phyloP scores from a whole-genome alignment of 495 filamentous ascomycete genomes.

The Tricharina praecox region DNA sequence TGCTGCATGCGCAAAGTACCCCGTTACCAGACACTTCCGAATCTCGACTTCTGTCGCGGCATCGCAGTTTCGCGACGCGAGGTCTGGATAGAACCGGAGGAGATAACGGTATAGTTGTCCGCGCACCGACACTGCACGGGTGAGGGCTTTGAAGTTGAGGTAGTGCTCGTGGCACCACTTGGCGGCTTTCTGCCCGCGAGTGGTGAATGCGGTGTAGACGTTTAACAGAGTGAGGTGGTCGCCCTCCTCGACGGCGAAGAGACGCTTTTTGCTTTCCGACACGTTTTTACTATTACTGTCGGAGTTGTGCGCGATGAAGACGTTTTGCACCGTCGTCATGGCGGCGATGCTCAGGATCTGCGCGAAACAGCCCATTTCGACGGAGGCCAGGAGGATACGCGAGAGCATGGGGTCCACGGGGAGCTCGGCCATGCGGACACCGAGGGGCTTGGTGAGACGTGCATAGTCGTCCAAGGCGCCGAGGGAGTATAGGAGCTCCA shows the following conservation, averaged over 20 bases:
- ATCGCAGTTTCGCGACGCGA: slow-evolving; percentile 15
- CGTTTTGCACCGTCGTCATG: slow-evolving; percentile 76
- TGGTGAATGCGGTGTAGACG: slow-evolving; percentile 79
- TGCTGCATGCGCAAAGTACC: slow-evolving; percentile 90
- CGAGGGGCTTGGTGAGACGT: slow-evolving; percentile 75
- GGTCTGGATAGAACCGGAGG: slow-evolving; percentile 45
- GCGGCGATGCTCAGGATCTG: slow-evolving; percentile 86
- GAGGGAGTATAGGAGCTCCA: slow-evolving; percentile 78
- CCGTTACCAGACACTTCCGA: slow-evolving; percentile 68
- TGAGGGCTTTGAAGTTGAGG: slow-evolving; percentile 71
- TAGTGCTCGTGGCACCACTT: slow-evolving; percentile 76
- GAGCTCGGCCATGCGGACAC: slow-evolving; percentile 83
- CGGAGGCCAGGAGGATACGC: slow-evolving; percentile 37
- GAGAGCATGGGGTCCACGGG: slow-evolving; percentile 94
- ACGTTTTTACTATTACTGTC: slow-evolving; percentile 54
- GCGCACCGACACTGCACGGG: slow-evolving; percentile 68
- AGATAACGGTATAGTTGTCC: slow-evolving; percentile 74
- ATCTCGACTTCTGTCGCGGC: slow-evolving; percentile 46
- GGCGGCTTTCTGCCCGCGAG: slow-evolving; percentile 56
- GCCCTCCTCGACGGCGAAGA: slow-evolving; percentile 84
- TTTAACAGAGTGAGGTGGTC: slow-evolving; percentile 92
- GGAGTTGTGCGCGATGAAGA: slow-evolving; percentile 65
- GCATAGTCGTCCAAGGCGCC: slow-evolving; percentile 81
- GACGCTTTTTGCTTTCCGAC: slow-evolving; percentile 56
- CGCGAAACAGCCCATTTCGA: slow-evolving; percentile 53